Evolutionary conservation across 495 filamentous ascomycete genomes (phyloP).

Genomic region (Daldinia loculata): DNA sequence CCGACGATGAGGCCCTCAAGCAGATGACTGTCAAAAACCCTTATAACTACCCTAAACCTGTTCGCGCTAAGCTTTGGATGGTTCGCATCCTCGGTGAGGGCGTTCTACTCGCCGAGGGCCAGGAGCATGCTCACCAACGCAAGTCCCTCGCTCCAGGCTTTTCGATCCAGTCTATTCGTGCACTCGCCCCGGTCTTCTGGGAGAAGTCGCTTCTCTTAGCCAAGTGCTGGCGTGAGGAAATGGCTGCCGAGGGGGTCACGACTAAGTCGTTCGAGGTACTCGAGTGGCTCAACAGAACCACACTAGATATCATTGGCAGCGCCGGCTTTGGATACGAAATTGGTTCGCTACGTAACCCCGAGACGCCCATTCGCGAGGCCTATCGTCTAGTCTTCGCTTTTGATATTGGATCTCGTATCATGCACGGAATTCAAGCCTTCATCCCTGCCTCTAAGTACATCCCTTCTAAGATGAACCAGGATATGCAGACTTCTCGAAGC

Average conservation of each 20-base stretch:
- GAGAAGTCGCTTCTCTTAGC: constrained; percentile 57
- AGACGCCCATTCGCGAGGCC: constrained; percentile 53
- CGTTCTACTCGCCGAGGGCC: constrained; percentile 58
- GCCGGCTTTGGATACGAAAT: constrained; percentile 61
- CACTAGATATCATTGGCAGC: constrained; percentile 62
- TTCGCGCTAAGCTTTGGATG: constrained; percentile 61
- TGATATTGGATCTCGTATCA: constrained; percentile 49
- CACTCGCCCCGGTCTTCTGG: constrained; percentile 61
- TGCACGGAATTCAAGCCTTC: constrained; percentile 57
- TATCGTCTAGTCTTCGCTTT: constrained; percentile 59
- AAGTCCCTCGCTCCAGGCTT: constrained; percentile 59
- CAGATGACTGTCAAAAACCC: constrained; percentile 62
- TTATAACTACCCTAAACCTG: constrained; percentile 63
- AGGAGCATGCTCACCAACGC: constrained; percentile 56
- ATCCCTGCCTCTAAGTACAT: constrained; percentile 54
- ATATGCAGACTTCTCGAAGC: constrained; percentile 51
- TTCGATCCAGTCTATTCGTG: constrained; percentile 55
- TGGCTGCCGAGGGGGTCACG: constrained; percentile 42
- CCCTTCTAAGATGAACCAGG: constrained; percentile 57
- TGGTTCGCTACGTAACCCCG: constrained; percentile 52
- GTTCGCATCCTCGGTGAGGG: constrained; percentile 58
- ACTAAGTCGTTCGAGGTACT: constrained; percentile 52
- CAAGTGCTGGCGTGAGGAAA: constrained; percentile 52
- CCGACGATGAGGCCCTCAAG: constrained; percentile 55
- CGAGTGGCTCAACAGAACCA: constrained; percentile 59